Evolutionary conservation across 164 flowering plant species (phyloP), one percentile per base, ranked within the genome.

Genomic region (Kalanchoe fedtschenkoi): DNA sequence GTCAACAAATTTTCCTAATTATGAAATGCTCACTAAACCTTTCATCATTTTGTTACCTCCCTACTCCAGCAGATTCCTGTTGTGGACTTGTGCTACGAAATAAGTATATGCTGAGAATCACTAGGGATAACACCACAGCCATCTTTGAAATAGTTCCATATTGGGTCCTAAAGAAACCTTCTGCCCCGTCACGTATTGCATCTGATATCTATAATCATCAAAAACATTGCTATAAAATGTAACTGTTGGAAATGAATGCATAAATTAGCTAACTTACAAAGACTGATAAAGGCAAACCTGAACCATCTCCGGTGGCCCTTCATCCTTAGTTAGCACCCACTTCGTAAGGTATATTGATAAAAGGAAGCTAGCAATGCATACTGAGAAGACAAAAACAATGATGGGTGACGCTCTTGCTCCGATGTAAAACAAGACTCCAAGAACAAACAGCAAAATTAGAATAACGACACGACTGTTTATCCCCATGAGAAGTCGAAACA

Each of bases 101-200:
- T 59, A 93, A 56, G 68, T 93, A 90, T 70, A 93, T 93, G 76
- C 75, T 1, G 51, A 88, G 77, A 39, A 93, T 93, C 34, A 85
- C 83, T 47, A 87, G 22, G 1, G 92, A 92, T 34, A 93, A 76
- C 59, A 93, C 60, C 39, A 87, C 15, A 11, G 99, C 97, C 99
- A 93, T 93, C 75, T 85, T 93, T 64, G 99, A 91, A 47, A 93
- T 93, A 33, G 97, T 82, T 65, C 97, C 91, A 76, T 91, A 91
- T 69, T 93, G 97, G 29, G 97, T 93, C 75, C 95, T 82, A 62
- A 93, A 87, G 75, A 87, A 93, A 37, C 99, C 99, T 82, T 93
- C 99, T 69, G 97, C 99, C 53, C 99, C 99, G 78, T 93, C 99
- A 61, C 99, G 91, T 74, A 93, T 93, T 35, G 99, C 99, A 70